A percentile compares a stretch with the other conserved stretches of the same genome.
These are phyloP conservation scores for Lineolata rhizophorae DNA, from an alignment of 495 filamentous ascomycete species.

Conservation along the genomic window DNA sequence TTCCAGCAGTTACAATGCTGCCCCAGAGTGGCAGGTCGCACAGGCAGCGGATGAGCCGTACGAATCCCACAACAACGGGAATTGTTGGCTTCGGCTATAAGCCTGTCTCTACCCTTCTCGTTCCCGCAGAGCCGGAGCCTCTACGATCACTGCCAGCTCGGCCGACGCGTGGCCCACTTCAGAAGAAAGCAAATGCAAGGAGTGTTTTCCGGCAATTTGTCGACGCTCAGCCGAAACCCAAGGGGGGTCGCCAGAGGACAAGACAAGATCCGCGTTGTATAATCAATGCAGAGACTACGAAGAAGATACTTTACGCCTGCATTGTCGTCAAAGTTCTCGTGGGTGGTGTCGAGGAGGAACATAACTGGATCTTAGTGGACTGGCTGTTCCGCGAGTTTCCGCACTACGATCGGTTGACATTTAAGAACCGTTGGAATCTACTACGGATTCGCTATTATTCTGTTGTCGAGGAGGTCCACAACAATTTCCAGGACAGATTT, in stretches of 20 bases:
- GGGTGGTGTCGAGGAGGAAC: not conserved
- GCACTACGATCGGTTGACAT: conserved; percentile 5
- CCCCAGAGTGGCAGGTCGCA: too few species aligned
- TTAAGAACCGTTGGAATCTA: conserved; percentile 30
- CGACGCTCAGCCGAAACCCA: too few species aligned
- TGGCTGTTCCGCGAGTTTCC: not conserved
- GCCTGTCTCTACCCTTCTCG: too few species aligned
- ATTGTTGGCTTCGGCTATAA: too few species aligned
- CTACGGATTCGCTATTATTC: conserved; percentile 19
- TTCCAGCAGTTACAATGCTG: too few species aligned
- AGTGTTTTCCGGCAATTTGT: too few species aligned
- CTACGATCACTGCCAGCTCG: too few species aligned
- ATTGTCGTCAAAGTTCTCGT: not conserved
- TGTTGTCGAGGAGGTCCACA: conserved; percentile 37
- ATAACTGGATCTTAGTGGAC: not conserved
- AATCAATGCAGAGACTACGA: not conserved
- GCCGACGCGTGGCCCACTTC: not conserved
- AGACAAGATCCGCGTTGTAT: not conserved
- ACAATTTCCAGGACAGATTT: conserved; percentile 58
- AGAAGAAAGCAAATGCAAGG: not conserved
- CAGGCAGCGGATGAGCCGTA: too few species aligned
- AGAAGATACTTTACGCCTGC: not conserved
- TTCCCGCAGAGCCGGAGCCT: too few species aligned
- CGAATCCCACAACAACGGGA: too few species aligned
- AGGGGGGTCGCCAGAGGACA: not conserved